Conservation (phyloP, 345 rosid genomes). For the Geranium rotundifolium region DNA sequence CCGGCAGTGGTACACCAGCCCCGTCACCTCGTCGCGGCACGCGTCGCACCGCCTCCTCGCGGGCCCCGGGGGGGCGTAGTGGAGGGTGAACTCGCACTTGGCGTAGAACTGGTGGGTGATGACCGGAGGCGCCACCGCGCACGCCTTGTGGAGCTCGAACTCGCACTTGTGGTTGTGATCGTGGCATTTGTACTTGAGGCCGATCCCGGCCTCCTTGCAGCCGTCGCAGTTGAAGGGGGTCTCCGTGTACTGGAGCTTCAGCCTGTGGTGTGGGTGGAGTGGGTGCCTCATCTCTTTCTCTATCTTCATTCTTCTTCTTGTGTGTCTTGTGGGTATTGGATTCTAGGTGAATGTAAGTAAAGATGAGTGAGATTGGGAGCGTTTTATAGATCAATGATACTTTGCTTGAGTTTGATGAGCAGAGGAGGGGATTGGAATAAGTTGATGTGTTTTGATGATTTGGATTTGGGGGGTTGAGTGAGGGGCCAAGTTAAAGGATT, state of each 20-base stretch:
- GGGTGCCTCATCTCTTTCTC: constrained; percentile 39
- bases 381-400: neutral
- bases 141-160: constrained; percentile 33
- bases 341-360: neutral
- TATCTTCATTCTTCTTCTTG: constrained; percentile 23
- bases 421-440: neutral
- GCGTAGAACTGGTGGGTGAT: constrained; percentile 26
- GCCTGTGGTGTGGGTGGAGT: constrained; percentile 29
- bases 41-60: constrained; percentile 23
- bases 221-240: constrained; percentile 37
- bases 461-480: neutral
- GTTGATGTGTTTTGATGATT: neutral
- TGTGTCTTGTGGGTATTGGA: neutral
- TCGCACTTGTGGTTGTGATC: constrained; percentile 25
- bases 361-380: neutral
- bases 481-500: too few relatives aligned
- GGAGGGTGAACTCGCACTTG: constrained; percentile 26
- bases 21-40: constrained; percentile 22
- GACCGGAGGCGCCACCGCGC: constrained; percentile 16
- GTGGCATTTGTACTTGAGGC: constrained; percentile 32
- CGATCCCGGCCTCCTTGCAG: constrained; percentile 39
- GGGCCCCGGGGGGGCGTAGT: constrained; percentile 13
- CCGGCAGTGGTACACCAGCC: constrained; percentile 33
- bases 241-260: constrained; percentile 28
- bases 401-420: neutral